A percentile compares a stretch with the other conserved stretches of the same genome.
phyloP scores from a whole-genome alignment of 257 asterid genomes.

The Lantana camara region DNA sequence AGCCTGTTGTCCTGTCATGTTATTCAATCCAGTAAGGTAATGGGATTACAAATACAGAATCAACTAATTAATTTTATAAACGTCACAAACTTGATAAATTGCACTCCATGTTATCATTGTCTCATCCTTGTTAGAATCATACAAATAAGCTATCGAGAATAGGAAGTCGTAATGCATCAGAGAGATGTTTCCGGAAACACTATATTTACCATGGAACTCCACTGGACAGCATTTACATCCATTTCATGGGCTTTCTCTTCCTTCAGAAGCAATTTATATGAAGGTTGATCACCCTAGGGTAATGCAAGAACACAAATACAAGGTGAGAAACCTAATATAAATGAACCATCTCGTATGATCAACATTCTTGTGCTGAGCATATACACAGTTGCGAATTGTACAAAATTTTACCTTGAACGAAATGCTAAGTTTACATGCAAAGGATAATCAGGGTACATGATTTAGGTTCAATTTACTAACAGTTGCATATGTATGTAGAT shows the following conservation, averaged over 20 bases:
- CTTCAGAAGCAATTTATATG: constrained; percentile 69
- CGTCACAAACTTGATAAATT: too few species aligned
- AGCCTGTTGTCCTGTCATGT: constrained; percentile 50
- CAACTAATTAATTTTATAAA: too few species aligned
- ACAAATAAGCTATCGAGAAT: too few species aligned
- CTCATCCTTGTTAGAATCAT: too few species aligned
- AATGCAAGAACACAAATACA: constrained; percentile 19
- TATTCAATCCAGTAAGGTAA: constrained; percentile 18
- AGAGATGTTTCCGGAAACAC: constrained; percentile 6
- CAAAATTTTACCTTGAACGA: too few species aligned
- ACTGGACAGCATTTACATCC: constrained; percentile 87
- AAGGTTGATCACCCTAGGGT: constrained; percentile 63
- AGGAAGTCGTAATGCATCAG: too few species aligned
- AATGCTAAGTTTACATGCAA: too few species aligned
- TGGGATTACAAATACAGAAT: too few species aligned
- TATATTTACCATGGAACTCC: constrained; percentile 70
- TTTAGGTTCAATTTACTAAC: too few species aligned
- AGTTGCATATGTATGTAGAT: too few species aligned
- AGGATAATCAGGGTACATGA: too few species aligned
- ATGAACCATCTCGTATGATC: background rate
- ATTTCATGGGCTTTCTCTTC: constrained; percentile 88
- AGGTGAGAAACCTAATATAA: background rate
- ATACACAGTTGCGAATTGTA: background rate
- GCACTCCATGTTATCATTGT: too few species aligned
- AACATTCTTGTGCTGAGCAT: constrained; percentile 8